phyloP scores from a whole-genome alignment of 352 stramenopile genomes.

The Phytophthora uliginosa region DNA sequence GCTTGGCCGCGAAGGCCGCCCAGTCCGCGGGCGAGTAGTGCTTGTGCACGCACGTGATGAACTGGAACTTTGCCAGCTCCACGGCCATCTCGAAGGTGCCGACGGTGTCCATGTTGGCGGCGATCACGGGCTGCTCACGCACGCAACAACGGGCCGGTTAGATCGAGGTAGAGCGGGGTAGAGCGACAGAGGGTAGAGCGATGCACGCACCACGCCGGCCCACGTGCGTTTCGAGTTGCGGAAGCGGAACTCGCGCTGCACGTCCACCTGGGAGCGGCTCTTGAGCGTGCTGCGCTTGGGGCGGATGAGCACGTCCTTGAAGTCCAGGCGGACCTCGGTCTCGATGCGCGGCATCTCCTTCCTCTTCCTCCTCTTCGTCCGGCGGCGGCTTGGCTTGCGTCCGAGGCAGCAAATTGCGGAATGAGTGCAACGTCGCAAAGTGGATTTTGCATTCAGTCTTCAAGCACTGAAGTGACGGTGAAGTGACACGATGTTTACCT shows the following conservation, averaged over 20 bases:
- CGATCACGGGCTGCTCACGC: conserved; percentile 79
- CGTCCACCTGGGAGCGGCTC: conserved; percentile 86
- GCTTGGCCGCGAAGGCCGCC: conserved; percentile 56
- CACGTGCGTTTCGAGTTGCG: conserved; percentile 84
- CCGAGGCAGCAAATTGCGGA: background rate
- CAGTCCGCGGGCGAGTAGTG: conserved; percentile 88
- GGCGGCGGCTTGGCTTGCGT: background rate
- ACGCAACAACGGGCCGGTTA: background rate
- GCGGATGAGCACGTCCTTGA: conserved; percentile 96
- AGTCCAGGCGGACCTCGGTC: conserved; percentile 92
- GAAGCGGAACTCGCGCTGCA: conserved; percentile 78
- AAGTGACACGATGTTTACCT: background rate
- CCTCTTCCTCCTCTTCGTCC: background rate
- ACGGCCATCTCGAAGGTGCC: conserved; percentile 93
- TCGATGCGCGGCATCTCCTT: conserved; percentile 89
- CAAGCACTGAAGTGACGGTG: background rate
- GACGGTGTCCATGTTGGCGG: conserved; percentile 94
- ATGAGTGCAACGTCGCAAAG: conserved; percentile 20
- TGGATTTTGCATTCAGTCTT: conserved; percentile 16
- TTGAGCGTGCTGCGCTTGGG: conserved; percentile 94
- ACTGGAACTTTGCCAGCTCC: conserved; percentile 80
- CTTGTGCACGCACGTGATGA: conserved; percentile 94
- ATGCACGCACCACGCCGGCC: conserved; percentile 67
- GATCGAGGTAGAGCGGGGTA: background rate
- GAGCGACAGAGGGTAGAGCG: background rate